Conservation (phyloP, 306 rosid genomes). For the Echinosophora koreensis region DNA sequence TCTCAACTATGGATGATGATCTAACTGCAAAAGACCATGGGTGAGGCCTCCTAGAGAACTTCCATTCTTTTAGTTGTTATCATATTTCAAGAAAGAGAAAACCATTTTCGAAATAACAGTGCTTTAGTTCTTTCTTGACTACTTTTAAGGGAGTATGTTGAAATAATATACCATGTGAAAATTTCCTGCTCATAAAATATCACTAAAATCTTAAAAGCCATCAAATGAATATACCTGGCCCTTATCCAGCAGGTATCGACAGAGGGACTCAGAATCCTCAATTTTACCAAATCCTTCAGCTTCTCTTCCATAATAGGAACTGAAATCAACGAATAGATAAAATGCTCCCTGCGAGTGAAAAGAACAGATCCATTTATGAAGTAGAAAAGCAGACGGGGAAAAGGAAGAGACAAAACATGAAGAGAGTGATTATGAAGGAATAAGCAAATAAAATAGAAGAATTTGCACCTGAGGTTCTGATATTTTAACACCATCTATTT, state of each 20-base stretch:
- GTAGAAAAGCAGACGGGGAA: not conserved
- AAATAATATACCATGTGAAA: constrained; percentile 9
- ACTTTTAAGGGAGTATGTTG: not conserved
- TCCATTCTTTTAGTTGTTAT: constrained; percentile 5
- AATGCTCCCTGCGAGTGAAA: constrained; percentile 86
- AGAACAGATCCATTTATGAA: not conserved
- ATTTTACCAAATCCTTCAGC: constrained; percentile 89
- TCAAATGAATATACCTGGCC: constrained; percentile 73
- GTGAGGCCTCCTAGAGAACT: not conserved
- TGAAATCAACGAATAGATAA: constrained; percentile 88
- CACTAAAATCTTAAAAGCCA: not conserved
- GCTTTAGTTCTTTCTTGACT: not conserved
- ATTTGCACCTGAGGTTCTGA: constrained; percentile 82
- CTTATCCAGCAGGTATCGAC: constrained; percentile 79
- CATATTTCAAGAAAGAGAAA: constrained; percentile 8
- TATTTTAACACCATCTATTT: constrained; percentile 80
- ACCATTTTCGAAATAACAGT: constrained; percentile 6
- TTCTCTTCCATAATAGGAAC: constrained; percentile 82
- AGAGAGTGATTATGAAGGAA: constrained; percentile 20
- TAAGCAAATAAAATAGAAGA: constrained; percentile 23
- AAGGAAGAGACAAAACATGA: constrained; percentile 5
- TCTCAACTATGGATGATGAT: not conserved
- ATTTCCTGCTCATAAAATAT: not conserved
- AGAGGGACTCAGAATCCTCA: constrained; percentile 82
- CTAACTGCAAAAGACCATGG: not conserved